Evolutionary conservation across 495 filamentous ascomycete genomes (phyloP).

Genomic region (Mycothermus thermophilus): DNA sequence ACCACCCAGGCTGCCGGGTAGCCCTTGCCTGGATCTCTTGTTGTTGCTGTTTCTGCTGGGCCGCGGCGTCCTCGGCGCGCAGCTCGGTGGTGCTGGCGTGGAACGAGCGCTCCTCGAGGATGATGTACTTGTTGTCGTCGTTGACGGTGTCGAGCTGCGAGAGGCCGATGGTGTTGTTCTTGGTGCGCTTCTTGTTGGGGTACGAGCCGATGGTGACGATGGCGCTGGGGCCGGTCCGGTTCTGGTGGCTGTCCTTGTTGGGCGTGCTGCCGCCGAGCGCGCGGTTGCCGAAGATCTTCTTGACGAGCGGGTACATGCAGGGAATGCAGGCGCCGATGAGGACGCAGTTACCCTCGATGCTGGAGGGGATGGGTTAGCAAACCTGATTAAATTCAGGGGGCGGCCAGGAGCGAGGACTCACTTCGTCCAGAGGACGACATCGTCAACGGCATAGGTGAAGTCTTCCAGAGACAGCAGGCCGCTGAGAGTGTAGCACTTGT

Average conservation of each 20-base stretch:
- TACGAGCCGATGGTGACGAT: conserved; percentile 14
- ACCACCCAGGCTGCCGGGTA: neutral
- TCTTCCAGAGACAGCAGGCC: conserved; percentile 6
- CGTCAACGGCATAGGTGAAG: conserved; percentile 14
- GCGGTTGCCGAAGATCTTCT: conserved; percentile 8
- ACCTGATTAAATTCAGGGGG: neutral
- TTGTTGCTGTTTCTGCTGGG: neutral
- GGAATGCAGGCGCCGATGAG: conserved; percentile 16
- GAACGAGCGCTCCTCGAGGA: conserved; percentile 11
- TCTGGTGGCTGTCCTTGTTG: neutral
- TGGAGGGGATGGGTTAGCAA: neutral
- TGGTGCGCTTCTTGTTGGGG: conserved; percentile 7
- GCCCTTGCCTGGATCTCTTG: neutral
- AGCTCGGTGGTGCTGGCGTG: conserved; percentile 7
- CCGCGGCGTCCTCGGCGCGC: neutral
- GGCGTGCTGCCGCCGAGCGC: conserved; percentile 8
- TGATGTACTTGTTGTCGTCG: conserved; percentile 12
- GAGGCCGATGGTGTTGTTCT: neutral
- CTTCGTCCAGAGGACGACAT: conserved; percentile 17
- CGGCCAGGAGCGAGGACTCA: neutral
- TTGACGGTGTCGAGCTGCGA: conserved; percentile 9
- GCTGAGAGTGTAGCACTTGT: conserved; percentile 13
- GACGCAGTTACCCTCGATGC: conserved; percentile 15
- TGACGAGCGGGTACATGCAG: conserved; percentile 11
- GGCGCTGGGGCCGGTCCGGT: conserved; percentile 1